These are phyloP conservation scores for Aspergillus campestris DNA, from an alignment of 495 filamentous ascomycete species.

Conservation along the genomic window DNA sequence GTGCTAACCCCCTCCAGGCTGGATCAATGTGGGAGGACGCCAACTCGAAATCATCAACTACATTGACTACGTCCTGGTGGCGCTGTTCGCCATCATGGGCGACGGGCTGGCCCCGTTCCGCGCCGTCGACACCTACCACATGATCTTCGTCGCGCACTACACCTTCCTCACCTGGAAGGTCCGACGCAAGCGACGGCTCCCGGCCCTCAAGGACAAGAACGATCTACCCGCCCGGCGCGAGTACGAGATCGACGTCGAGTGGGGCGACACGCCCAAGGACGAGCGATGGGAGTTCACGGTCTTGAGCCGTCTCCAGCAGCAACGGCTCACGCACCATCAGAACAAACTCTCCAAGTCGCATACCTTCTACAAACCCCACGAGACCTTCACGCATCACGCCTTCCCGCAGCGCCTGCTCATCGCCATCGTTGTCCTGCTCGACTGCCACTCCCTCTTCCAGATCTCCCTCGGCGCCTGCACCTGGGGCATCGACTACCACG, in stretches of 20 bases:
- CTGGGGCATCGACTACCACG: constrained; percentile 58
- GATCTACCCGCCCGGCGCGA: constrained; percentile 51
- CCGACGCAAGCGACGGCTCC: constrained; percentile 52
- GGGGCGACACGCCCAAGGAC: constrained; percentile 27
- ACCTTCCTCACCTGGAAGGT: constrained; percentile 65
- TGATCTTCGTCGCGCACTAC: constrained; percentile 60
- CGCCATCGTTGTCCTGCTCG: constrained; percentile 63
- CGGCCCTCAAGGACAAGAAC: constrained; percentile 59
- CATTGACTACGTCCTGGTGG: constrained; percentile 71
- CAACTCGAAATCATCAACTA: constrained; percentile 64
- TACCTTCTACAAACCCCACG: constrained; percentile 80
- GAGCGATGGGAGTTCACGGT: constrained; percentile 49
- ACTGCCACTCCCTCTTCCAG: constrained; percentile 66
- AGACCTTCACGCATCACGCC: constrained; percentile 69
- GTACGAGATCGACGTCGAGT: constrained; percentile 38
- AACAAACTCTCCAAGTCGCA: constrained; percentile 67
- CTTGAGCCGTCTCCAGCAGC: constrained; percentile 53
- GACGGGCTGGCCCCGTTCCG: constrained; percentile 71
- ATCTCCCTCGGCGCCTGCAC: constrained; percentile 68
- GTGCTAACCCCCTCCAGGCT: constrained; percentile 31
- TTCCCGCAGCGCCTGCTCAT: constrained; percentile 65
- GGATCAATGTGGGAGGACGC: constrained; percentile 70
- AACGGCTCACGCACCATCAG: constrained; percentile 60
- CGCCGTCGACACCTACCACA: constrained; percentile 72
- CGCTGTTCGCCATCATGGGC: constrained; percentile 68